Conservation (phyloP, 2,329 filamentous ascomycete genomes). For the Aphanoascus verrucosus region DNA sequence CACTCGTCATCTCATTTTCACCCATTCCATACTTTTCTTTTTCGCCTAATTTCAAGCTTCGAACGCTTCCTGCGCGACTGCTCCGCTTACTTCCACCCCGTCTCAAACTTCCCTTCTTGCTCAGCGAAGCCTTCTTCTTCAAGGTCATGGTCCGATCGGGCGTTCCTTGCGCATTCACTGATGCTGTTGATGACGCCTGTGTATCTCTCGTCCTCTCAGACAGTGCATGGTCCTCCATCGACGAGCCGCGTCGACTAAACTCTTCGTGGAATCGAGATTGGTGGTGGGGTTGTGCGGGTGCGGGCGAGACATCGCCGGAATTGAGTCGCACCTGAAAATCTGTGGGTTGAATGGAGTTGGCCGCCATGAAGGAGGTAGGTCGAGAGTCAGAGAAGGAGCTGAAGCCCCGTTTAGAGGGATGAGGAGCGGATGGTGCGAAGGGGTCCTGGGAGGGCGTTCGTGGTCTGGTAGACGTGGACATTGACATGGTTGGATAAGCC, state of each 20-base stretch:
- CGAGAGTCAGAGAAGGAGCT: slow-evolving; percentile 28
- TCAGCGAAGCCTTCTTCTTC: slow-evolving; percentile 66
- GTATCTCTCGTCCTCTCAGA: slow-evolving; percentile 25
- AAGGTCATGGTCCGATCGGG: slow-evolving; percentile 58
- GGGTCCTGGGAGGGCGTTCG: slow-evolving; percentile 33
- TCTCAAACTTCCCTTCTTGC: slow-evolving; percentile 61
- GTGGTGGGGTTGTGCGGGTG: slow-evolving; percentile 20
- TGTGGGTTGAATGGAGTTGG: slow-evolving; percentile 22
- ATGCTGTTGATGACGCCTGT: slow-evolving; percentile 30
- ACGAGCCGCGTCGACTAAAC: slow-evolving; percentile 29
- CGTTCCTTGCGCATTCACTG: slow-evolving; percentile 20
- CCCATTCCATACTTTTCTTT: slow-evolving; percentile 38
- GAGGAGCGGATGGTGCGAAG: slow-evolving; percentile 25
- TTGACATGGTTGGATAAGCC: slow-evolving; percentile 13
- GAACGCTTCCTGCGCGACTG: slow-evolving; percentile 74
- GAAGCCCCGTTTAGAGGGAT: slow-evolving; percentile 23
- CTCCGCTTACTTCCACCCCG: slow-evolving; percentile 72
- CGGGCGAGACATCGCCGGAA: slow-evolving; percentile 24
- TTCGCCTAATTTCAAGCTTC: slow-evolving; percentile 64
- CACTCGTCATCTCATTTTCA: slow-evolving; percentile 61
- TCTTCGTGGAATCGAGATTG: slow-evolving; percentile 33
- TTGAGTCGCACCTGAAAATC: slow-evolving; percentile 31
- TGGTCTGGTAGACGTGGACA: slow-evolving; percentile 29
- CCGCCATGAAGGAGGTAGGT: slow-evolving; percentile 33
- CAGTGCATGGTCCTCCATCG: slow-evolving; percentile 21